A percentile compares a stretch with the other conserved stretches of the same genome.
Evolutionary conservation across 495 filamentous ascomycete species (phyloP).

Genomic region (Penicillium taxi): DNA sequence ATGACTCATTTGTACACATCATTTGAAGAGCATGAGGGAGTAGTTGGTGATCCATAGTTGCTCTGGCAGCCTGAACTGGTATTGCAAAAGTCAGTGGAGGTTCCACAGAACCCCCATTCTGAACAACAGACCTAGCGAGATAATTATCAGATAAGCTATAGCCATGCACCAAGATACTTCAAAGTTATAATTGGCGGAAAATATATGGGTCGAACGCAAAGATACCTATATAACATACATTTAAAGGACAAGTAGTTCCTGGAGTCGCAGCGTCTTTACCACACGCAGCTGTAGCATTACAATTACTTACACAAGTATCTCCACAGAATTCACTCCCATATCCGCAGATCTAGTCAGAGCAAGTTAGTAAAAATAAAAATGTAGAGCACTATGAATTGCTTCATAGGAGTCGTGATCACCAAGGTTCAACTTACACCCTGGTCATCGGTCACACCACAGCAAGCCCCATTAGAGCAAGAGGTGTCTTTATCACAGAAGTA

Average conservation of each 20-base stretch:
- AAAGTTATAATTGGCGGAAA: too few species aligned
- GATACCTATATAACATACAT: too few species aligned
- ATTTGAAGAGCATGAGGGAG: conserved; percentile 1
- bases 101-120: neutral
- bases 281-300: neutral
- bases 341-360: too few species aligned
- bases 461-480: neutral
- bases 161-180: too few species aligned
- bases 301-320: neutral
- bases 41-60: neutral
- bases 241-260: neutral
- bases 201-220: too few species aligned
- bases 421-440: too few species aligned
- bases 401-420: too few species aligned
- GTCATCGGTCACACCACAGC: neutral
- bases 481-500: too few species aligned
- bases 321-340: too few species aligned
- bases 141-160: too few species aligned
- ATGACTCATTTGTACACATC: conserved; percentile 3
- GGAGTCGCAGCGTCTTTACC: neutral
- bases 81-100: neutral
- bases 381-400: too few species aligned
- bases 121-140: conserved; percentile 1
- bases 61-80: neutral
- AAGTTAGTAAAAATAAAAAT: too few species aligned